Percentiles rank a stretch among this genome's conserved stretches.
phyloP scores from a whole-genome alignment of 768 basidiomycete species.

The Tulasnella sp. region DNA sequence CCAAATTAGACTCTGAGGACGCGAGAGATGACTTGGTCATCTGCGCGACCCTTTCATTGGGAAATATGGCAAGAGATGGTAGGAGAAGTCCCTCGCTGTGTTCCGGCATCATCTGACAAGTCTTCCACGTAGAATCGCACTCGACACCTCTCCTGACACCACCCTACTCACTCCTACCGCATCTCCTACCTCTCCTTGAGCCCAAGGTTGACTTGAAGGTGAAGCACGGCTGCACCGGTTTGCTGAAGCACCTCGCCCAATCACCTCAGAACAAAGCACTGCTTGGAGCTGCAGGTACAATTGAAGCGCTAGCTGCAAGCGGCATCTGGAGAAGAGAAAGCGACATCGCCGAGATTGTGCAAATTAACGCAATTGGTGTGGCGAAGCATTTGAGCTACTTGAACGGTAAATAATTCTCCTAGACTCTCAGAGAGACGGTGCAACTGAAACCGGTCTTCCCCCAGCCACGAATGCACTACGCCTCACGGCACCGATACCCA shows the following conservation, averaged over 20 bases:
- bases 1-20: conserved; percentile 30
- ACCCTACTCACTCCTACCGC: conserved; percentile 49
- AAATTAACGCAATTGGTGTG: conserved; percentile 76
- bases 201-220: conserved; percentile 59
- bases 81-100: background rate
- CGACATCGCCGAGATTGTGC: conserved; percentile 82
- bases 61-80: conserved; percentile 74
- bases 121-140: conserved; percentile 19
- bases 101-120: background rate
- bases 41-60: conserved; percentile 71
- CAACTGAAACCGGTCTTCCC: background rate
- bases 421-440: background rate
- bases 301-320: conserved; percentile 49
- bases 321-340: conserved; percentile 57
- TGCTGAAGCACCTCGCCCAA: conserved; percentile 75
- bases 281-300: conserved; percentile 49
- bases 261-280: conserved; percentile 45
- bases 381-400: conserved; percentile 79
- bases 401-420: conserved; percentile 26
- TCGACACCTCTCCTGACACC: conserved; percentile 35
- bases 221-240: conserved; percentile 78
- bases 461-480: conserved; percentile 31
- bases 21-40: conserved; percentile 65
- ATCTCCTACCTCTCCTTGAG: conserved; percentile 49
- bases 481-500: conserved; percentile 36